Percentiles rank a stretch among this genome's conserved stretches.
Conservation (phyloP, 75 land plant species). For the Picea sitchensis region DNA sequence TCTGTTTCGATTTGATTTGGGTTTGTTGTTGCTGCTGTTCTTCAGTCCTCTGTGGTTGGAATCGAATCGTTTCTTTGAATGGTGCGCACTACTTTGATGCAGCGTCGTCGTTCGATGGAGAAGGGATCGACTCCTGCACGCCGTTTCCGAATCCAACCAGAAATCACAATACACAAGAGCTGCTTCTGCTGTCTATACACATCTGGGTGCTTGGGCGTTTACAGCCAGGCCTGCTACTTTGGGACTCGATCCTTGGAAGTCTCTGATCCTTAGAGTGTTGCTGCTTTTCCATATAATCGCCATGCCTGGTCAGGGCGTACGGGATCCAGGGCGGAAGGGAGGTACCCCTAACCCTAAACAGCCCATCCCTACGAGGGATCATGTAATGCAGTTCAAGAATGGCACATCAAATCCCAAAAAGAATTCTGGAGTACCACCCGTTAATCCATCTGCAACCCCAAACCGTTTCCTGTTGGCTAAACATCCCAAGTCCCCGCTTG, state of each 20-base stretch:
- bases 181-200: slow-evolving; percentile 27
- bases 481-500: neutral
- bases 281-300: neutral
- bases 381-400: neutral
- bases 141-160: neutral
- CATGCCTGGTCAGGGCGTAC: neutral
- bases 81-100: slow-evolving; percentile 5
- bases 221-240: slow-evolving; percentile 58
- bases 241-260: slow-evolving; percentile 45
- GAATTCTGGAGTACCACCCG: neutral
- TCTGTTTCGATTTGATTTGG: no score
- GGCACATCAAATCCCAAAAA: neutral
- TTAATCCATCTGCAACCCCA: neutral
- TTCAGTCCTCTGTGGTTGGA: neutral
- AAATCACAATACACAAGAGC: neutral
- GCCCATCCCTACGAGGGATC: neutral
- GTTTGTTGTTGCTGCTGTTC: no score
- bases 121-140: slow-evolving; percentile 3
- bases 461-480: neutral
- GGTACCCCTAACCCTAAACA: neutral
- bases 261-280: neutral
- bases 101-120: neutral
- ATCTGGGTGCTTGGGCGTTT: slow-evolving; percentile 32
- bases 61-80: slow-evolving; percentile 4
- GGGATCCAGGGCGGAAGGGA: neutral